Base-by-base conservation (phyloP, 192 early-diverging fungal species). In the Kappamyces sp. region DNA sequence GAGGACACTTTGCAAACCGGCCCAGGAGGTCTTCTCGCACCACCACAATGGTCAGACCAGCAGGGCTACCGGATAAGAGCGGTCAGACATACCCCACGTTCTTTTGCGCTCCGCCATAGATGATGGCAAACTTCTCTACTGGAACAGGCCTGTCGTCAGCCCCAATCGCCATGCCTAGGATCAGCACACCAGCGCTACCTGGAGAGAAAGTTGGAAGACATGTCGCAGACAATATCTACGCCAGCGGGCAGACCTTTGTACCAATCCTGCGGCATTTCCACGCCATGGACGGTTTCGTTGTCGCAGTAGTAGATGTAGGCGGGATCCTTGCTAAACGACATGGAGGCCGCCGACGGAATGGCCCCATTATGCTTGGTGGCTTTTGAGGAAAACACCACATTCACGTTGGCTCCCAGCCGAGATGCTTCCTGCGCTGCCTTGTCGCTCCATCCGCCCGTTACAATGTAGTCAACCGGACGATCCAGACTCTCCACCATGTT, bases 281-380 rank as follows among this genome's bases (percentile, higher is more conserved):
- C 86, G 22, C 96, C 96, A 62, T 99, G 89, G 42, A 99, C 86
- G 1, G 96, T 99, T 71, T 99, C 96, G 69, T 99, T 99, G 67
- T 93, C 90, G 75, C 92, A 94, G 68, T 94, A 95, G 68, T 93
- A 99, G 7, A 96, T 83, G 62, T 86, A 99, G 31, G 91, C 87
- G 11, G 88, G 85, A 54, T 88, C 74, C 40, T 73, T 76, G 12
- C 79, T 75, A 36, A 87, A 79, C 4, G 76, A 70, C 91, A 89
- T 94, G 48, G 83, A 54, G 41, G 72, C 69, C 9, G 62, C 48
- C 4, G 73, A 64, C 5, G 87, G 85, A 50, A 92, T 58, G 9
- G 61, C 45, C 54, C 75, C 73, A 40, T 73, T 68, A 33, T 81
- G 79, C 4, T 73, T 59, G 3, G 59, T 41, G 51, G 75, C 65